phyloP scores from a whole-genome alignment of 108 stramenopile genomes.

The Pinguiococcus pyrenoidosus region DNA sequence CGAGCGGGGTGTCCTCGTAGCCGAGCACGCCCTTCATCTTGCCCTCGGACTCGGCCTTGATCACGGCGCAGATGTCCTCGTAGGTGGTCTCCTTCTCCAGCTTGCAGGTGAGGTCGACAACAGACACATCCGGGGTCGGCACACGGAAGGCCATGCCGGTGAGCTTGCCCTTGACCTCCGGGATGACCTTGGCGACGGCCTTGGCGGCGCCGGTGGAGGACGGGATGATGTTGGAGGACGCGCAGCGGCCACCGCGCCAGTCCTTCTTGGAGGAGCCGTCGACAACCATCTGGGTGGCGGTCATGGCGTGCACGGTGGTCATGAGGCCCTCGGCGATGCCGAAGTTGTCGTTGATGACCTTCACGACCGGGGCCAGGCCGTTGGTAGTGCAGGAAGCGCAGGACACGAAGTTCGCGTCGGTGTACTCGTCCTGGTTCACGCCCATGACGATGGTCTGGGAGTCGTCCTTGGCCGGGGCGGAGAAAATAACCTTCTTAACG shows the following conservation, averaged over 20 bases:
- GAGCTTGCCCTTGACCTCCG: conserved; percentile 88
- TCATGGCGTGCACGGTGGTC: conserved; percentile 99
- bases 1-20: conserved; percentile 94
- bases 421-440: conserved; percentile 88
- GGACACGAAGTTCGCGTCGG: conserved; percentile 85
- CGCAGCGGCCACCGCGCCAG: conserved; percentile 99
- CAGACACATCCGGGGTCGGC: conserved; percentile 95
- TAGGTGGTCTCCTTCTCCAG: conserved; percentile 79
- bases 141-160: conserved; percentile 99
- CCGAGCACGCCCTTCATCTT: conserved; percentile 96
- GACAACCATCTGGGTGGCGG: conserved; percentile 96
- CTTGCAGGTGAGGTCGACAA: conserved; percentile 85
- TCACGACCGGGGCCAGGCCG: conserved; percentile 97
- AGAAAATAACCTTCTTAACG: conserved; percentile 99
- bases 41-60: conserved; percentile 68
- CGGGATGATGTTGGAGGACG: conserved; percentile 98
- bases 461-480: conserved; percentile 98
- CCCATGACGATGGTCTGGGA: conserved; percentile 97
- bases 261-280: conserved; percentile 98
- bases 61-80: conserved; percentile 89
- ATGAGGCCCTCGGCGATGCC: conserved; percentile 95
- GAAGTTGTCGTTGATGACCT: conserved; percentile 94
- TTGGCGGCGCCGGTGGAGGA: conserved; percentile 99
- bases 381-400: conserved; percentile 99
- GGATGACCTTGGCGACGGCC: conserved; percentile 99